Base-by-base conservation (phyloP, 768 basidiomycete genomes). In the Mycena latifolia region DNA sequence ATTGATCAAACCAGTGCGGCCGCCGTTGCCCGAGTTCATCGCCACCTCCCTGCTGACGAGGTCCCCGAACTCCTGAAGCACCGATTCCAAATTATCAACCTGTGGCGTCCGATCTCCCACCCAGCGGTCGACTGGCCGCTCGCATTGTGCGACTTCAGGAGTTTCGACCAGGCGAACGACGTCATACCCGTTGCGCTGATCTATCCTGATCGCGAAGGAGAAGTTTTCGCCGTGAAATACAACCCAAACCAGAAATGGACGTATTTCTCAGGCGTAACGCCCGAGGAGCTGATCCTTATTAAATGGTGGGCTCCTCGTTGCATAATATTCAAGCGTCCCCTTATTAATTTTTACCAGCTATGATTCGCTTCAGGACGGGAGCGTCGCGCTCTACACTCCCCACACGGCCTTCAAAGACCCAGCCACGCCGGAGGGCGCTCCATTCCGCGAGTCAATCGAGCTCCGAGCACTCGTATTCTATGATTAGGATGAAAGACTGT, bases 11-110 rank as follows among this genome's bases (percentile, higher is more conserved):
- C 87, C 0, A 72, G 77, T 4, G 72, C 69, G 24, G 79, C 86
- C 1, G 73, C 86, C 0, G 76, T 79, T 14, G 79, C 76, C 8
- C 82, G 87, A 11, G 85, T 88, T 1, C 81, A 83, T 60, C 79
- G 81, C 5, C 86, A 88, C 66, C 79, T 88, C 12, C 85, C 86
- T 18, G 73, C 80, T 0, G 73, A 72, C 0, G 86, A 88, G 5
- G 86, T 72, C 0, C 74, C 79, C 3, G 76, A 75, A 18, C 79
- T 87, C 29, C 74, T 87, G 18, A 74, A 80, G 62, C 77, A 79
- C 22, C 83, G 86, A 1, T 87, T 85, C 78, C 86, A 88, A 61
- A 86, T 89, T 33, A 83, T 89, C 63, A 89, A 88, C 68, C 78
- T 89, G 28, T 89, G 88, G 88, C 78, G 88, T 4, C 87, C 88